A percentile compares a stretch with the other conserved stretches of the same genome.
phyloP scores from a whole-genome alignment of 805 yeast species.

The Myxozyma monticola region DNA sequence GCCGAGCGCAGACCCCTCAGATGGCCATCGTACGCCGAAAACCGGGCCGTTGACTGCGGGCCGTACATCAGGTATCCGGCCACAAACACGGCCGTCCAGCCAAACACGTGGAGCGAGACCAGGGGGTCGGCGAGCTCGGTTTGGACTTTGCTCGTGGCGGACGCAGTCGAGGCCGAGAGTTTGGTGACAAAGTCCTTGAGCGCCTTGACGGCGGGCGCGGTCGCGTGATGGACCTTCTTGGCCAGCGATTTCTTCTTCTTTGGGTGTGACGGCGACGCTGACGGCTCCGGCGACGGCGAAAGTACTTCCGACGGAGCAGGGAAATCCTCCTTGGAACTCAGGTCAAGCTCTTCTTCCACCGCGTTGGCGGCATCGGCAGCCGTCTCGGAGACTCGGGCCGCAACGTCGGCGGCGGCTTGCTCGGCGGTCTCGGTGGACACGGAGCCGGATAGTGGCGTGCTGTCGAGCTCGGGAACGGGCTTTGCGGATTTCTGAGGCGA shows the following conservation, averaged over 20 bases:
- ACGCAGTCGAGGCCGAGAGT: neutral
- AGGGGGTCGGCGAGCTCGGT: constrained; percentile 13
- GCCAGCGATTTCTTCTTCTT: neutral
- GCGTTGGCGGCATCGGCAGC: neutral
- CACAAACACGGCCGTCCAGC: constrained; percentile 8
- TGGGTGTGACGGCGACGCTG: neutral
- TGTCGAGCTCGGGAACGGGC: constrained; percentile 14
- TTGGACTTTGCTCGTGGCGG: neutral
- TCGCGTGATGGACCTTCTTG: neutral
- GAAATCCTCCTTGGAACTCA: constrained; percentile 2
- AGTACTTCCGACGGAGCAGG: constrained; percentile 9
- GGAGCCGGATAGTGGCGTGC: neutral
- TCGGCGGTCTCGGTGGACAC: neutral
- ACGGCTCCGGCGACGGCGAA: neutral
- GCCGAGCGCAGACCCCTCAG: too few relatives aligned
- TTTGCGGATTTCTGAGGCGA: constrained; percentile 19
- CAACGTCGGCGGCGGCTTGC: neutral
- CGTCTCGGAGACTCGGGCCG: neutral
- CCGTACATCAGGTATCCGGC: neutral
- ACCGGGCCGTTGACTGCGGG: too few relatives aligned
- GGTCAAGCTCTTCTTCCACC: neutral
- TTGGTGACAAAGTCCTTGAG: constrained; percentile 7
- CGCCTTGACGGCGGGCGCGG: constrained; percentile 11
- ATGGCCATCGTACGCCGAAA: too few relatives aligned
- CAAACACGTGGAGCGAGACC: constrained; percentile 6